Conservation (phyloP, 129 eudicot genomes). For the Centrapalus pauciflorus region DNA sequence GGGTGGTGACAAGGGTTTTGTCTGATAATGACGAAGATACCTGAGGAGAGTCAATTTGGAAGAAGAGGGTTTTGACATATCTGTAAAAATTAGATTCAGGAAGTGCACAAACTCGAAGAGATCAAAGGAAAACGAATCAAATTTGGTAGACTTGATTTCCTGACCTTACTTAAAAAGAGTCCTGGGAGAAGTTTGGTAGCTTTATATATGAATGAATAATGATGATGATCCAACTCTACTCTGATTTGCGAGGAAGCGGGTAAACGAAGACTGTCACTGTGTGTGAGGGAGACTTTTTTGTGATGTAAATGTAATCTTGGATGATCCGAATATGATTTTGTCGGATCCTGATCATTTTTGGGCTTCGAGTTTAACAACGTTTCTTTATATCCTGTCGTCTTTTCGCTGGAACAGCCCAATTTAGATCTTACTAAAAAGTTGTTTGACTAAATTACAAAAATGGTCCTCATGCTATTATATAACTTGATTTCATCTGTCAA, state of each 20-base stretch:
- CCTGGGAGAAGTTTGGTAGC: background rate
- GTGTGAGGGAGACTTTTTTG: background rate
- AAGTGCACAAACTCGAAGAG: conserved; percentile 44
- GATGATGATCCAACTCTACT: too few relatives aligned
- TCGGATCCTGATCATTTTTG: background rate
- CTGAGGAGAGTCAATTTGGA: conserved; percentile 40
- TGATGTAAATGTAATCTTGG: conserved; percentile 22
- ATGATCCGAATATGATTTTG: background rate
- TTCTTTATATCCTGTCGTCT: too few relatives aligned
- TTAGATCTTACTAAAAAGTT: too few relatives aligned
- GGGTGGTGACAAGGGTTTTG: conserved; percentile 28
- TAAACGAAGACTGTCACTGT: background rate
- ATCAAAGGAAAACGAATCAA: conserved; percentile 11
- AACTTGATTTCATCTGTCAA: too few relatives aligned
- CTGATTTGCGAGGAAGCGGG: background rate
- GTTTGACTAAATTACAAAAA: too few relatives aligned
- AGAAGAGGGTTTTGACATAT: conserved; percentile 68
- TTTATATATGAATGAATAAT: conserved; percentile 26
- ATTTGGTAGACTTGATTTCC: conserved; percentile 26
- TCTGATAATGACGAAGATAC: conserved; percentile 31
- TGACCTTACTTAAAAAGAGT: conserved; percentile 22
- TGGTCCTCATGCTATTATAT: too few relatives aligned
- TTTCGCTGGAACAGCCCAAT: too few relatives aligned
- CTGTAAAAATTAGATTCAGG: conserved; percentile 47
- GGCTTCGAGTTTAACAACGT: background rate